Conservation (phyloP, 2,329 filamentous ascomycete species). For the Aspergillus ruber region DNA sequence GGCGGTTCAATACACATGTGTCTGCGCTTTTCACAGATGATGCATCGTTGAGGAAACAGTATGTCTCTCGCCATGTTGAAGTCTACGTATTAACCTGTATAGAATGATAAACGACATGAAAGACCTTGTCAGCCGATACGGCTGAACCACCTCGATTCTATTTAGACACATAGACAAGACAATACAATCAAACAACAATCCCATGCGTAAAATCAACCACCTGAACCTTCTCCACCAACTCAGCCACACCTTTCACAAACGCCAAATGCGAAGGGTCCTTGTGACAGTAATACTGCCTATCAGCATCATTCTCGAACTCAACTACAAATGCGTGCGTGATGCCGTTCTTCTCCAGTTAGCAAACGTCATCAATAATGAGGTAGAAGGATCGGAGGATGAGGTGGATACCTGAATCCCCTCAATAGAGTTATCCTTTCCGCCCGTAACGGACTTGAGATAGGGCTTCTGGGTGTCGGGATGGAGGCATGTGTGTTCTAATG, state of each 20-base stretch:
- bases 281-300: slow-evolving; percentile 62
- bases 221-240: slow-evolving; percentile 28
- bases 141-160: not conserved
- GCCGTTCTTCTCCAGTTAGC: slow-evolving; percentile 42
- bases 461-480: slow-evolving; percentile 52
- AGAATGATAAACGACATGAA: slow-evolving; percentile 20
- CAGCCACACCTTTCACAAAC: slow-evolving; percentile 46
- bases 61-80: slow-evolving; percentile 2
- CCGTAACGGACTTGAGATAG: slow-evolving; percentile 55
- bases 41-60: slow-evolving; percentile 22
- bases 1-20: slow-evolving; percentile 30
- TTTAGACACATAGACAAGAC: not conserved
- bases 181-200: slow-evolving; percentile 1
- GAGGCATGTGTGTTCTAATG: slow-evolving; percentile 52
- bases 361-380: not conserved
- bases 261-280: slow-evolving; percentile 58
- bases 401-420: slow-evolving; percentile 54
- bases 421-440: slow-evolving; percentile 56
- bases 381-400: not conserved
- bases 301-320: slow-evolving; percentile 57
- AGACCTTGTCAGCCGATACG: slow-evolving; percentile 18
- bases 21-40: slow-evolving; percentile 26
- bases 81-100: slow-evolving; percentile 2
- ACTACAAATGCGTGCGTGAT: slow-evolving; percentile 65
- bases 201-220: slow-evolving; percentile 30